Conservation (phyloP, 73 alveolate genomes). For the Tetrahymena malaccensis region DNA sequence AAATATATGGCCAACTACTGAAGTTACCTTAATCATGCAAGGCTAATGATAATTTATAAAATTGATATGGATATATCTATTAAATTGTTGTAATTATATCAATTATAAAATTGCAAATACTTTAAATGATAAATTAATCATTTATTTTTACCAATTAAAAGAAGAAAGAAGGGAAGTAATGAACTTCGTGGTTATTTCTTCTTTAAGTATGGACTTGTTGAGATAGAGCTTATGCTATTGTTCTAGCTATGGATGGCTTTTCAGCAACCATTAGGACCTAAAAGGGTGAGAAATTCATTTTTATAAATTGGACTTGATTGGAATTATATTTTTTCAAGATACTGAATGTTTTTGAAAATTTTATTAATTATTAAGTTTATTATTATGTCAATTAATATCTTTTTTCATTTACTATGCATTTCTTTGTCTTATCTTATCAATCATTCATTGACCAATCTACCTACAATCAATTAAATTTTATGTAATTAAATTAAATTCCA, state of each 20-base stretch:
- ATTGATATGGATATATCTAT: background rate
- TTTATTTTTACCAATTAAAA: background rate
- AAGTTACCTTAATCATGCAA: background rate
- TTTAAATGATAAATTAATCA: background rate
- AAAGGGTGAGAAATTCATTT: background rate
- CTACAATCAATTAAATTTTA: no score
- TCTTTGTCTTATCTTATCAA: background rate
- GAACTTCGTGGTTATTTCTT: background rate
- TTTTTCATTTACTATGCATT: background rate
- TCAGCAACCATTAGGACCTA: constrained; percentile 97
- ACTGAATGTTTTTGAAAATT: background rate
- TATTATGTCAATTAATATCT: background rate
- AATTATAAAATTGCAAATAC: background rate
- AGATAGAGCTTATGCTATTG: constrained; percentile 83
- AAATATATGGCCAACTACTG: constrained; percentile 85
- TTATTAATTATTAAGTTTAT: background rate
- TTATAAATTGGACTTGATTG: background rate
- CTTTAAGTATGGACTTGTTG: background rate
- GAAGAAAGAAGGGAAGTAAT: background rate
- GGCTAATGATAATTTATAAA: background rate
- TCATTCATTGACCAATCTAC: background rate
- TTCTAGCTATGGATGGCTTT: constrained; percentile 96
- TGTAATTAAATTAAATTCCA: no score
- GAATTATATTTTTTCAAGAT: background rate
- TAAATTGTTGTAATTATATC: background rate